Evolutionary conservation across 345 rosid species (phyloP).

Genomic region (Citrus sp.): DNA sequence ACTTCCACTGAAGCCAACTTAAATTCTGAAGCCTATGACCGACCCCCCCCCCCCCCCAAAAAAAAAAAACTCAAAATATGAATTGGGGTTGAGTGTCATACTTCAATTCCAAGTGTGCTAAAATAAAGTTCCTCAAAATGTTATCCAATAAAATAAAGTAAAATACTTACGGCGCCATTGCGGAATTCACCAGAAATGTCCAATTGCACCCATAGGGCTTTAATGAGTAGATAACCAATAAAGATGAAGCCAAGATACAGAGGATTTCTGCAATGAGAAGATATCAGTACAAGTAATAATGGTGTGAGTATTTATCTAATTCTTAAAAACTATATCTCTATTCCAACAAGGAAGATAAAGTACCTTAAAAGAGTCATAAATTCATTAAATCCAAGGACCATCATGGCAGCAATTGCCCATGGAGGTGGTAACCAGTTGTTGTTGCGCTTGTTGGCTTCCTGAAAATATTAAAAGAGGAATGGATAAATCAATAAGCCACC

Average conservation of each 20-base stretch:
- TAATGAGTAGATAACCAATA: constrained; percentile 60
- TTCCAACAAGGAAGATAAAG: constrained; percentile 3
- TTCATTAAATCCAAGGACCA: constrained; percentile 92
- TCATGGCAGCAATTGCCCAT: constrained; percentile 90
- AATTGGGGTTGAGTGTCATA: neutral
- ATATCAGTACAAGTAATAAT: neutral
- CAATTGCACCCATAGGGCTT: constrained; percentile 96
- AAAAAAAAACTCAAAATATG: too few species aligned
- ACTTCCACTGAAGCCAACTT: neutral
- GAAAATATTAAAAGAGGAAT: constrained; percentile 24
- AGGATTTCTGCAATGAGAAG: constrained; percentile 75
- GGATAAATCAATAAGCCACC: neutral
- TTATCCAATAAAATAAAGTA: neutral
- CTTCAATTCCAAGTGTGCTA: neutral
- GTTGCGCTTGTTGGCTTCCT: constrained; percentile 94
- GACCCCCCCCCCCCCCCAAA: too few species aligned
- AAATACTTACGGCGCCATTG: constrained; percentile 76
- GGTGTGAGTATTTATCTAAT: constrained; percentile 2
- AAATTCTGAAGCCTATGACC: neutral
- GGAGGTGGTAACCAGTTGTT: constrained; percentile 99
- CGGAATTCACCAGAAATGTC: constrained; percentile 84
- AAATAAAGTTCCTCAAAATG: neutral
- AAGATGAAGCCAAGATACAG: constrained; percentile 69
- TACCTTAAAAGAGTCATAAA: constrained; percentile 98
- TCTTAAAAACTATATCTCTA: neutral